These are phyloP conservation scores for Xylariaceae sp. DNA, from an alignment of 2,329 filamentous ascomycete species.

Conservation along the genomic window DNA sequence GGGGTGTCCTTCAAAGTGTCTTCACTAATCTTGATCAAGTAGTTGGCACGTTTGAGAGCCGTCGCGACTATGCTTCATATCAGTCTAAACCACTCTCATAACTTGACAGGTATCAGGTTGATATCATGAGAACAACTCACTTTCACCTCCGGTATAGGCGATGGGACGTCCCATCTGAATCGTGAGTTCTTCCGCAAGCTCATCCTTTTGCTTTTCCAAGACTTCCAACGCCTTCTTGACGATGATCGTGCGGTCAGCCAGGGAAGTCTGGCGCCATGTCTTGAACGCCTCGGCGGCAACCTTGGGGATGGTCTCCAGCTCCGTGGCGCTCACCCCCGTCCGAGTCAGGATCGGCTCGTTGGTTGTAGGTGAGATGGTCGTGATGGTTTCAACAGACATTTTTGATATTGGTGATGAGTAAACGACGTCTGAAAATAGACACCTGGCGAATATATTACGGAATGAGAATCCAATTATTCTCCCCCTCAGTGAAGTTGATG, in stretches of 20 bases:
- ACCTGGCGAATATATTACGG: neutral
- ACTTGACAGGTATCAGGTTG: too few relatives aligned
- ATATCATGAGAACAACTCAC: constrained; percentile 15
- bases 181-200: constrained; percentile 76
- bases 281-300: constrained; percentile 70
- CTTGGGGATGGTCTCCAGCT: constrained; percentile 67
- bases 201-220: constrained; percentile 67
- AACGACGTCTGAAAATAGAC: neutral
- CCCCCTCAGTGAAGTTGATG: neutral
- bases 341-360: constrained; percentile 79
- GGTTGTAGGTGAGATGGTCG: constrained; percentile 84
- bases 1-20: constrained; percentile 74
- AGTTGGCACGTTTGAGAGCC: constrained; percentile 78
- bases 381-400: constrained; percentile 62
- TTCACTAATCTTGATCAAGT: constrained; percentile 76
- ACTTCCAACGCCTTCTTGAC: constrained; percentile 73
- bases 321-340: constrained; percentile 63
- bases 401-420: constrained; percentile 19
- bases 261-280: constrained; percentile 67
- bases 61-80: constrained; percentile 53
- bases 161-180: constrained; percentile 95
- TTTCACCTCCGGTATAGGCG: constrained; percentile 74
- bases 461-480: neutral
- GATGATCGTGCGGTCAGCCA: constrained; percentile 72
- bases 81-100: constrained; percentile 5